phyloP scores from a whole-genome alignment of 2,329 filamentous ascomycete genomes.

The Fusarium protoensiforme region DNA sequence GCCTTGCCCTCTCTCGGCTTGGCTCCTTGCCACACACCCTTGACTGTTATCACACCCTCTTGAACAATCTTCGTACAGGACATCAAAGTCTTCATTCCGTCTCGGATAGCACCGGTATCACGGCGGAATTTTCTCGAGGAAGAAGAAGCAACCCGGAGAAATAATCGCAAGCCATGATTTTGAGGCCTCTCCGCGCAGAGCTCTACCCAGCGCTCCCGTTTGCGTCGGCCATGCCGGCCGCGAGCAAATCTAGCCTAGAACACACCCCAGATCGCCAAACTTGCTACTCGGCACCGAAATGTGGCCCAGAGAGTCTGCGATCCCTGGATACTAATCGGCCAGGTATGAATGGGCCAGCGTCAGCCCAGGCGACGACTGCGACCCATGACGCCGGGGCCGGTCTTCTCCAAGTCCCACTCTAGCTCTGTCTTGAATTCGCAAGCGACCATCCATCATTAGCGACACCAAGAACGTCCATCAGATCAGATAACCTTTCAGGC shows the following conservation, averaged over 20 bases:
- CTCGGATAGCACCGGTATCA: neutral
- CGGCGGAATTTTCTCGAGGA: neutral
- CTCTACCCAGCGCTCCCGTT: neutral
- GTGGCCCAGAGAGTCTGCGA: neutral
- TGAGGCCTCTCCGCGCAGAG: neutral
- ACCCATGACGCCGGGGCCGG: constrained; percentile 29
- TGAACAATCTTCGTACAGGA: neutral
- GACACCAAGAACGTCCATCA: neutral
- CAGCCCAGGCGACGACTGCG: constrained; percentile 19
- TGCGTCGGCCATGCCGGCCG: neutral
- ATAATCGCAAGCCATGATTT: neutral
- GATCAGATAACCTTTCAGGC: constrained; percentile 8
- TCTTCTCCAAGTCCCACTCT: constrained; percentile 13
- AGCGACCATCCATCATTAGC: neutral
- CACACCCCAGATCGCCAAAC: neutral
- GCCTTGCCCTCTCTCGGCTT: constrained; percentile 9
- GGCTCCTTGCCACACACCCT: constrained; percentile 1
- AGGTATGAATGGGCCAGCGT: constrained; percentile 3
- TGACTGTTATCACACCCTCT: constrained; percentile 5
- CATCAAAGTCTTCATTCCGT: neutral
- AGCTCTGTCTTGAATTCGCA: constrained; percentile 1
- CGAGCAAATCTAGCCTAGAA: neutral
- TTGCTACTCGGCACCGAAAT: neutral
- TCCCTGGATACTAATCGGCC: constrained; percentile 2
- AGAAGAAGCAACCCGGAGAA: neutral